A percentile compares a stretch with the other conserved stretches of the same genome.
These are phyloP conservation scores for Penicillium frequentans DNA, from an alignment of 2,329 filamentous ascomycete genomes.

Conservation along the genomic window DNA sequence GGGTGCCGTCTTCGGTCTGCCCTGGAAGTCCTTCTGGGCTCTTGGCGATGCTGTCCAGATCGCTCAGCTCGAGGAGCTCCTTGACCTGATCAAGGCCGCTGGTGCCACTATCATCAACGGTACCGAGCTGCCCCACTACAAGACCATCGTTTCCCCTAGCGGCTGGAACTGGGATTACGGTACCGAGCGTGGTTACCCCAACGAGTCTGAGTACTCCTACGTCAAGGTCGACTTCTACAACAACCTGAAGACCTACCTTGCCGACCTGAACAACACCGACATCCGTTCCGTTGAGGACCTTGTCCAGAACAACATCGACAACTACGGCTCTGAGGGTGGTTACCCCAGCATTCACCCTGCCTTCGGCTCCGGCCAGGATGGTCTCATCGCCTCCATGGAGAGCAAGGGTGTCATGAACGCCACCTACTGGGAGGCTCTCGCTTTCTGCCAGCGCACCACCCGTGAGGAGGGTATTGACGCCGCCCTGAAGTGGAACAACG, in stretches of 20 bases:
- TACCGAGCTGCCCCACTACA: slow-evolving; percentile 65
- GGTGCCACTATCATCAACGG: slow-evolving; percentile 69
- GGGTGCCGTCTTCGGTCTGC: slow-evolving; percentile 67
- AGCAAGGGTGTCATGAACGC: slow-evolving; percentile 63
- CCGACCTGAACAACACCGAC: slow-evolving; percentile 61
- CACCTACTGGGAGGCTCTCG: slow-evolving; percentile 66
- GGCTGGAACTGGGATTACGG: slow-evolving; percentile 78
- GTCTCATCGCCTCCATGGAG: slow-evolving; percentile 63
- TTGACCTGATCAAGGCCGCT: slow-evolving; percentile 57
- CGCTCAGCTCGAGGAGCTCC: slow-evolving; percentile 50
- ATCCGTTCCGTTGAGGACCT: slow-evolving; percentile 64
- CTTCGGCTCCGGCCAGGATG: slow-evolving; percentile 70
- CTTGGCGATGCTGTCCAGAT: slow-evolving; percentile 59
- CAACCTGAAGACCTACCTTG: slow-evolving; percentile 64
- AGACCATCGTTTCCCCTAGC: slow-evolving; percentile 62
- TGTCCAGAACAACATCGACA: slow-evolving; percentile 62
- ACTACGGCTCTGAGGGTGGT: slow-evolving; percentile 68
- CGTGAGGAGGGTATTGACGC: slow-evolving; percentile 69
- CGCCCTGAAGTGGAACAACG: slow-evolving; percentile 53
- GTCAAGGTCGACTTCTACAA: slow-evolving; percentile 65
- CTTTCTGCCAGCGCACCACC: slow-evolving; percentile 58
- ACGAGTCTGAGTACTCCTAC: slow-evolving; percentile 72
- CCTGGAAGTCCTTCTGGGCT: slow-evolving; percentile 71
- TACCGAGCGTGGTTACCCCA: slow-evolving; percentile 60
- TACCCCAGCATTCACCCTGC: slow-evolving; percentile 61